A percentile compares a stretch with the other conserved stretches of the same genome.
Evolutionary conservation across 2,329 filamentous ascomycete genomes (phyloP).

Genomic region (Immersiporthe knoxdaviesiana): DNA sequence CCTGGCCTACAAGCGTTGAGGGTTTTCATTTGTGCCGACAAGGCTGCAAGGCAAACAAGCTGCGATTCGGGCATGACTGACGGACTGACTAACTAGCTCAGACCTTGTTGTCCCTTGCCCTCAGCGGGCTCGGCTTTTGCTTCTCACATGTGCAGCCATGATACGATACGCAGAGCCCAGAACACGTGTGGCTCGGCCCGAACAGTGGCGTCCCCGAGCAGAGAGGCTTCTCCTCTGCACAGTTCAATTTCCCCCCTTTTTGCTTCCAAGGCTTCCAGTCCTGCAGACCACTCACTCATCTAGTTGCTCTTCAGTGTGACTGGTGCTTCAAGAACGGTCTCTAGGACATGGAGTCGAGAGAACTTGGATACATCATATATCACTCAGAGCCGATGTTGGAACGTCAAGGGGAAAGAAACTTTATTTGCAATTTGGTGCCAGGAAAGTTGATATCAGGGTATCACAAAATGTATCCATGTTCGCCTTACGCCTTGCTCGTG

Average conservation of each 20-base stretch:
- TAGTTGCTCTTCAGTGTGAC: no score
- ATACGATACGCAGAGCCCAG: not conserved
- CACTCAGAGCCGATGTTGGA: not conserved
- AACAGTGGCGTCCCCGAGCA: not conserved
- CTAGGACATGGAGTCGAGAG: no score
- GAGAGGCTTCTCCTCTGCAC: not conserved
- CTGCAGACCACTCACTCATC: no score
- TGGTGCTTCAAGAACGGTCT: no score
- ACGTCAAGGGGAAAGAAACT: not conserved
- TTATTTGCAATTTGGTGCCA: not conserved
- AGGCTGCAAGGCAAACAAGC: not conserved
- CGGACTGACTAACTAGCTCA: not conserved
- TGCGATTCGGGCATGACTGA: no score
- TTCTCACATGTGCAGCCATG: slow-evolving; percentile 1
- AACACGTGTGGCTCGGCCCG: slow-evolving; percentile 5
- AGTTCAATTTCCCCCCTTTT: no score
- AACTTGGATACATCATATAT: not conserved
- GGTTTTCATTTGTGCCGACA: not conserved
- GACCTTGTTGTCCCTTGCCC: slow-evolving; percentile 4
- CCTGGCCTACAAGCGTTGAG: not conserved
- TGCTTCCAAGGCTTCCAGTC: no score
- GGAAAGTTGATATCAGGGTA: not conserved
- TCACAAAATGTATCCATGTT: not conserved
- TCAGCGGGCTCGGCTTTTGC: not conserved
- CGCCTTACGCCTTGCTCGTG: not conserved